These are phyloP conservation scores for Myrica gale DNA, from an alignment of 306 rosid species.

Conservation along the genomic window DNA sequence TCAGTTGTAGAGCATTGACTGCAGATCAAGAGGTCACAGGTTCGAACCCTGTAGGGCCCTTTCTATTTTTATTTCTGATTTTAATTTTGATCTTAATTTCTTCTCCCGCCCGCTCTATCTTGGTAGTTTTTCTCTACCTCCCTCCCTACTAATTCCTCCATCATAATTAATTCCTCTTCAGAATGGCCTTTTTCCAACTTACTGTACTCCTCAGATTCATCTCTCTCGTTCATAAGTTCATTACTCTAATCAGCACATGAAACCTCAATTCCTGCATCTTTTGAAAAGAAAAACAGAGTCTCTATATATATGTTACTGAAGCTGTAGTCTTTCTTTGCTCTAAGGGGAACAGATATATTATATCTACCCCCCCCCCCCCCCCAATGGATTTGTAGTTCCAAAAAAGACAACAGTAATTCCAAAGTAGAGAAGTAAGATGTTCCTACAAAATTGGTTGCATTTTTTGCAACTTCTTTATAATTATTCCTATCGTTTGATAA, in stretches of 20 bases:
- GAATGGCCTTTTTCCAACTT: not conserved
- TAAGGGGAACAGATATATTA: not conserved
- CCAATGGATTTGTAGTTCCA: not conserved
- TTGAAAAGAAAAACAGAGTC: not conserved
- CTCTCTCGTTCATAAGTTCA: not conserved
- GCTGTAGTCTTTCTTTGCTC: not conserved
- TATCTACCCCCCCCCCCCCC: too few species aligned
- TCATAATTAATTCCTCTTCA: not conserved
- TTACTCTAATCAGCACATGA: not conserved
- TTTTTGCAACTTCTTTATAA: not conserved
- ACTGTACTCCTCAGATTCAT: not conserved
- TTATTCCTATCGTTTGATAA: conserved; percentile 18
- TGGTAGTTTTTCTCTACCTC: not conserved
- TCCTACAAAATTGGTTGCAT: not conserved
- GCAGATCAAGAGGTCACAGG: conserved; percentile 74
- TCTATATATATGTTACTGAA: not conserved
- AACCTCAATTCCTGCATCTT: not conserved
- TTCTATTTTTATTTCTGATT: too few species aligned
- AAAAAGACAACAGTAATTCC: not conserved
- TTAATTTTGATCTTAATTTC: not conserved
- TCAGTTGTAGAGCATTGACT: conserved; percentile 80
- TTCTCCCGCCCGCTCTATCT: not conserved
- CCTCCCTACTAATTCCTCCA: not conserved
- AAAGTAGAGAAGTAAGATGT: not conserved
- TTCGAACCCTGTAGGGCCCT: conserved; percentile 67